Conservation (phyloP, 2,329 filamentous ascomycete species). For the Xylaria sp. region DNA sequence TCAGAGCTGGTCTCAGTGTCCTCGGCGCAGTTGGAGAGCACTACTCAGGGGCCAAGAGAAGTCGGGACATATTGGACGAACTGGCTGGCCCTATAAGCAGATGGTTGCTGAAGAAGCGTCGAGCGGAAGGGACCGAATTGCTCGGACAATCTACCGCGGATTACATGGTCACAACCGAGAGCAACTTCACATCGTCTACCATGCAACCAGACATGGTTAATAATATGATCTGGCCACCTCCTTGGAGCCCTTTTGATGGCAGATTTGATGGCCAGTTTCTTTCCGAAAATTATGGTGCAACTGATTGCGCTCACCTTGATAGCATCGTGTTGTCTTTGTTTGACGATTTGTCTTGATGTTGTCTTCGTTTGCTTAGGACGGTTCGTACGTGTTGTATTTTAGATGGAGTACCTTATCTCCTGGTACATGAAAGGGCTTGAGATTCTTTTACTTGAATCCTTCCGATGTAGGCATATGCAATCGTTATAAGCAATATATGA, state of each 20-base stretch:
- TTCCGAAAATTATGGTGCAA: constrained; percentile 28
- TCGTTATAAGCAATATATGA: neutral
- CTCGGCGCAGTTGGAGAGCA: constrained; percentile 62
- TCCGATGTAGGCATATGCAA: neutral
- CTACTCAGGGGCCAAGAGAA: constrained; percentile 61
- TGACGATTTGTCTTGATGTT: constrained; percentile 25
- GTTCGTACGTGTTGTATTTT: too few species aligned
- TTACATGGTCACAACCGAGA: neutral
- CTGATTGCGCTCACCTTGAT: constrained; percentile 27
- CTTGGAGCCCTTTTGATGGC: constrained; percentile 27
- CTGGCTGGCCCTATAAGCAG: constrained; percentile 40
- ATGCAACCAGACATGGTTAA: constrained; percentile 10
- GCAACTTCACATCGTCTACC: constrained; percentile 2
- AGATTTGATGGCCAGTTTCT: constrained; percentile 24
- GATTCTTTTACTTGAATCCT: neutral
- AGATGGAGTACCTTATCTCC: too few species aligned
- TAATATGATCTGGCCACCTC: constrained; percentile 5
- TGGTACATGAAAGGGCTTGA: too few species aligned
- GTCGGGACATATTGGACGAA: constrained; percentile 57
- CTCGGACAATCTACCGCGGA: constrained; percentile 6
- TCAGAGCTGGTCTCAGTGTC: constrained; percentile 57
- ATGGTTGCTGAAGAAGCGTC: constrained; percentile 33
- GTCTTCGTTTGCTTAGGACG: neutral
- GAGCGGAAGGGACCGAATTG: neutral
- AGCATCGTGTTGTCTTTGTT: constrained; percentile 30